phyloP scores from a whole-genome alignment of 345 rosid genomes.

The Camelina laxa region DNA sequence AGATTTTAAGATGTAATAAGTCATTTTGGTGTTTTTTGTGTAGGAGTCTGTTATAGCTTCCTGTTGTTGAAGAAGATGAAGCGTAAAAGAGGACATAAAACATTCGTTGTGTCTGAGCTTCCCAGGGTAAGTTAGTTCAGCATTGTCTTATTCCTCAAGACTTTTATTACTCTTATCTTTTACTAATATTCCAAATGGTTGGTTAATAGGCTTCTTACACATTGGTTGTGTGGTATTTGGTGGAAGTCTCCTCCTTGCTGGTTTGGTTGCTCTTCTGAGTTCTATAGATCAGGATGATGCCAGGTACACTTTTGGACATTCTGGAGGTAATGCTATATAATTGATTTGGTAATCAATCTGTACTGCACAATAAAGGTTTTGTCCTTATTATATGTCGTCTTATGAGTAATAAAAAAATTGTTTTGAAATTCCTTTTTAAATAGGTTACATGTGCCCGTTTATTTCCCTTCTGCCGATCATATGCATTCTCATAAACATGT shows the following conservation, averaged over 20 bases:
- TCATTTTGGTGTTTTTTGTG: neutral
- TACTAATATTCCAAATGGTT: neutral
- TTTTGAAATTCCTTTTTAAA: slow-evolving; percentile 1
- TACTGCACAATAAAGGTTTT: neutral
- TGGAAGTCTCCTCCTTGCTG: slow-evolving; percentile 69
- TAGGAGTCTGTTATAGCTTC: slow-evolving; percentile 24
- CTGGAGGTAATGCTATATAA: slow-evolving; percentile 67
- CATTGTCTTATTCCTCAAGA: slow-evolving; percentile 17
- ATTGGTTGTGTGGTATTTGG: slow-evolving; percentile 73
- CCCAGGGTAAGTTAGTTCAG: slow-evolving; percentile 68
- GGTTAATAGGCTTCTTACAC: slow-evolving; percentile 58
- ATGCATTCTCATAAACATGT: slow-evolving; percentile 85
- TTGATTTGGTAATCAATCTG: slow-evolving; percentile 12
- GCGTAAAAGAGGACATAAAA: slow-evolving; percentile 72
- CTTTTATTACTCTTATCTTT: neutral
- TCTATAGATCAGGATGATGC: slow-evolving; percentile 84
- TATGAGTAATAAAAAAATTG: neutral
- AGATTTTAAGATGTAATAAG: neutral
- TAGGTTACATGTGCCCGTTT: slow-evolving; percentile 94
- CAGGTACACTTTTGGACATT: slow-evolving; percentile 85
- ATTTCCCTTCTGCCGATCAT: slow-evolving; percentile 87
- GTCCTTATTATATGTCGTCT: neutral
- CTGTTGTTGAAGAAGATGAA: slow-evolving; percentile 48
- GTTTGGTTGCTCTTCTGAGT: slow-evolving; percentile 74
- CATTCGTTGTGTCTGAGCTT: slow-evolving; percentile 42